phyloP scores from a whole-genome alignment of 1,139 yeast genomes.

The Suhomyces wounanorum region DNA sequence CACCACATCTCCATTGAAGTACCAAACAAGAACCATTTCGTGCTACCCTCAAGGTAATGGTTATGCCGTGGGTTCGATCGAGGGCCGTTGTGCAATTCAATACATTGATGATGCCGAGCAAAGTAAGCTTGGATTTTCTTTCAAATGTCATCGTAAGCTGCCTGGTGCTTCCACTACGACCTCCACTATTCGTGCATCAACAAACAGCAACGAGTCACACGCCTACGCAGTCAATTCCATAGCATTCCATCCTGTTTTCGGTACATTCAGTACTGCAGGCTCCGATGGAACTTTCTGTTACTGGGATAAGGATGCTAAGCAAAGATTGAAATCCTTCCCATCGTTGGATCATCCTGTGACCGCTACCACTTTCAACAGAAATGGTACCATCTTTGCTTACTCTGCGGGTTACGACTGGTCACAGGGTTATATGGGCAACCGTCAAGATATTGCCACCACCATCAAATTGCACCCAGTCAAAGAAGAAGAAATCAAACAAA shows the following conservation, averaged over 20 bases:
- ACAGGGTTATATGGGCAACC: conserved; percentile 79
- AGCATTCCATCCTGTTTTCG: conserved; percentile 84
- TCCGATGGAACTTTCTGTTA: conserved; percentile 91
- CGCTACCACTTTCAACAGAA: conserved; percentile 77
- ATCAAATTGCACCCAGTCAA: conserved; percentile 82
- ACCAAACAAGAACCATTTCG: conserved; percentile 81
- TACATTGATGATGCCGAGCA: conserved; percentile 85
- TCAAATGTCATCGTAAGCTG: conserved; percentile 86
- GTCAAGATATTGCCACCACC: conserved; percentile 70
- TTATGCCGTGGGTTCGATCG: conserved; percentile 89
- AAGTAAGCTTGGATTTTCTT: conserved; percentile 73
- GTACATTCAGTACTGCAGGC: conserved; percentile 93
- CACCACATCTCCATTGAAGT: conserved; percentile 78
- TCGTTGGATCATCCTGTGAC: conserved; percentile 72
- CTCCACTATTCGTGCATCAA: conserved; percentile 33
- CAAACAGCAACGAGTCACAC: conserved; percentile 41
- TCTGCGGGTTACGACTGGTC: conserved; percentile 96
- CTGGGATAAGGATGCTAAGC: conserved; percentile 96
- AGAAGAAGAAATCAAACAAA: conserved; percentile 86
- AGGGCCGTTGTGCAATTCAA: conserved; percentile 96
- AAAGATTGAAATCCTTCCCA: conserved; percentile 82
- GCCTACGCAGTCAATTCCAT: conserved; percentile 81
- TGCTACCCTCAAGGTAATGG: conserved; percentile 93
- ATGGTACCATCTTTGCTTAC: conserved; percentile 85
- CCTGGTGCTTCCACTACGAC: conserved; percentile 25